Conservation (phyloP, 768 basidiomycete genomes). For the Suillus placidus region DNA sequence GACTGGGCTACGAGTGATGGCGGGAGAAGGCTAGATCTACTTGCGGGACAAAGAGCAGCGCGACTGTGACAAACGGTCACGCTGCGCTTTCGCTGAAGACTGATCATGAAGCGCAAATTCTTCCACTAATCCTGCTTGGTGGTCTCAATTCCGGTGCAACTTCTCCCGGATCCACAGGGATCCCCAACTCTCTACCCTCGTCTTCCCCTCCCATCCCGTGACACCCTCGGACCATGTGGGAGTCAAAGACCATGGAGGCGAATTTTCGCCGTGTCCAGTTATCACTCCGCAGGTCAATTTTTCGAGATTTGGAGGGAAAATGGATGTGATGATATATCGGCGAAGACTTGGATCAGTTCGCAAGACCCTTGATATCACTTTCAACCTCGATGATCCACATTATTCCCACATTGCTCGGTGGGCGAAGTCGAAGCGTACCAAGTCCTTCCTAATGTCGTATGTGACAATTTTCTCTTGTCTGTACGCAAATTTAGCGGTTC, state of each 20-base stretch:
- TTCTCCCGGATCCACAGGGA: too few species aligned
- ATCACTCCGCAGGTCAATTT: not conserved
- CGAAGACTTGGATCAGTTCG: slow-evolving; percentile 18
- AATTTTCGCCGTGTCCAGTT: not conserved
- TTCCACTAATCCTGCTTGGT: too few species aligned
- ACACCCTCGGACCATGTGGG: not conserved
- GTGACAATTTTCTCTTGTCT: slow-evolving; percentile 19
- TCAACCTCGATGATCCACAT: slow-evolving; percentile 32
- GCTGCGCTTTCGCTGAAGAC: too few species aligned
- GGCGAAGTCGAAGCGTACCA: slow-evolving; percentile 38
- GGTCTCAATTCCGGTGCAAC: too few species aligned
- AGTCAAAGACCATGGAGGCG: not conserved
- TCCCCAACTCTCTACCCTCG: too few species aligned
- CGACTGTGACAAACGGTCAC: too few species aligned
- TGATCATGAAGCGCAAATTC: too few species aligned
- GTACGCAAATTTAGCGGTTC: slow-evolving; percentile 4
- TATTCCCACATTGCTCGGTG: slow-evolving; percentile 36
- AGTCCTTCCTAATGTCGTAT: slow-evolving; percentile 35
- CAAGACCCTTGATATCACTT: slow-evolving; percentile 21
- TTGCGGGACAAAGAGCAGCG: too few species aligned
- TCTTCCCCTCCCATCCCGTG: not conserved
- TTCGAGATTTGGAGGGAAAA: slow-evolving; percentile 20
- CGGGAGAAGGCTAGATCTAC: too few species aligned
- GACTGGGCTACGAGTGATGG: too few species aligned
- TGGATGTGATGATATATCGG: slow-evolving; percentile 19